phyloP scores from a whole-genome alignment of 2,329 filamentous ascomycete species.

The Aspergillus pseudonomiae region DNA sequence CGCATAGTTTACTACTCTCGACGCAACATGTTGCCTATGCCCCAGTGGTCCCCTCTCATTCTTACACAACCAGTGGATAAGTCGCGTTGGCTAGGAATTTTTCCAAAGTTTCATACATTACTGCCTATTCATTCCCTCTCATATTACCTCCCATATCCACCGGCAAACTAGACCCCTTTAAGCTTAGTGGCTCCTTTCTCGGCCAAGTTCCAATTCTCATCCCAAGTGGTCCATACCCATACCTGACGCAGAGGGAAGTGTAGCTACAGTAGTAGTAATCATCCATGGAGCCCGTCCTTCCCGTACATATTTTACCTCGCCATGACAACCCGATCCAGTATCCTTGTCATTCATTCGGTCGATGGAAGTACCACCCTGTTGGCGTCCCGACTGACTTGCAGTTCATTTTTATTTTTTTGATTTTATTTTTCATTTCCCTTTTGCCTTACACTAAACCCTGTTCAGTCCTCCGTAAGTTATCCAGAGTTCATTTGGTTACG shows the following conservation, averaged over 20 bases:
- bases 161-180: background rate
- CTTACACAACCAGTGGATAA: slow-evolving; percentile 1
- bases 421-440: background rate
- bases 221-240: slow-evolving; percentile 6
- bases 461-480: background rate
- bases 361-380: slow-evolving; percentile 1
- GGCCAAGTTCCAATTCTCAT: background rate
- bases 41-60: slow-evolving; percentile 1
- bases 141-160: background rate
- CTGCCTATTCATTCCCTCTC: background rate
- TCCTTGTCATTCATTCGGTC: background rate
- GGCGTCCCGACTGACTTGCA: background rate
- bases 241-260: background rate
- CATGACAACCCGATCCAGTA: slow-evolving; percentile 10
- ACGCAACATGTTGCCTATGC: slow-evolving; percentile 5
- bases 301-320: background rate
- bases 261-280: background rate
- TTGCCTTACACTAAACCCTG: slow-evolving; percentile 3
- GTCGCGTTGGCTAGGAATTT: slow-evolving; percentile 2
- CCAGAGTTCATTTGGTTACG: background rate
- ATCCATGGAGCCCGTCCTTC: background rate
- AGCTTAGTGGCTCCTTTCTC: background rate
- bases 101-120: slow-evolving; percentile 3
- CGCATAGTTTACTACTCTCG: slow-evolving; percentile 3
- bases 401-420: background rate